phyloP scores from a whole-genome alignment of 805 yeast genomes.

The Blastobotrys mokoenaii region DNA sequence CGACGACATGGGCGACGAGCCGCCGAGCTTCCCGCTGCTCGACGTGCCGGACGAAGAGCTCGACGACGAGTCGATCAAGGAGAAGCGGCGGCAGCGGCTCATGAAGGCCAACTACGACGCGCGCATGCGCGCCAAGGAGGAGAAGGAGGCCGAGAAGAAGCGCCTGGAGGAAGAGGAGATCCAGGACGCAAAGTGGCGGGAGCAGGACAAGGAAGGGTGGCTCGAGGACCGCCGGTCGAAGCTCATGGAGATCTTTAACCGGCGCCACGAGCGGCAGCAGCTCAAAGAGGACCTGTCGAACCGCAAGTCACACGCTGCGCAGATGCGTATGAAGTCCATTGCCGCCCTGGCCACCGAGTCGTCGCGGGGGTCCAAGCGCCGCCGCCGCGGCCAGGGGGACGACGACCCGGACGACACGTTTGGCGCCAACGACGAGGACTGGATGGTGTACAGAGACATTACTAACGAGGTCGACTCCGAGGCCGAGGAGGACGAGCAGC shows the following conservation, averaged over 20 bases:
- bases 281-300: conserved; percentile 72
- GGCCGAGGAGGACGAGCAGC: conserved; percentile 59
- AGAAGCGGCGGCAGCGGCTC: conserved; percentile 75
- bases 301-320: conserved; percentile 86
- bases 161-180: conserved; percentile 50
- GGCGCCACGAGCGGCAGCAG: conserved; percentile 58
- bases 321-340: conserved; percentile 82
- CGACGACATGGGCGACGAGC: conserved; percentile 37
- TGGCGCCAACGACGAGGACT: conserved; percentile 93
- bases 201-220: conserved; percentile 71
- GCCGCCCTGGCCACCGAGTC: conserved; percentile 74
- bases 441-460: conserved; percentile 84
- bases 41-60: conserved; percentile 81
- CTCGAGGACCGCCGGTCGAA: conserved; percentile 56
- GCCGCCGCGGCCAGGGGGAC: conserved; percentile 33
- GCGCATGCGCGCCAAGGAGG: conserved; percentile 69
- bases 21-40: conserved; percentile 61
- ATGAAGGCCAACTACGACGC: conserved; percentile 87
- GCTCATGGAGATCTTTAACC: conserved; percentile 50
- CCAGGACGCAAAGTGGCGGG: conserved; percentile 73
- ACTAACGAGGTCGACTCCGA: conserved; percentile 71
- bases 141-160: conserved; percentile 58
- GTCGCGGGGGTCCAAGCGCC: conserved; percentile 20
- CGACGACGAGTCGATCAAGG: conserved; percentile 70
- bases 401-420: conserved; percentile 90